phyloP scores from a whole-genome alignment of 2,329 filamentous ascomycete species.

The Fusarium verrucosum region DNA sequence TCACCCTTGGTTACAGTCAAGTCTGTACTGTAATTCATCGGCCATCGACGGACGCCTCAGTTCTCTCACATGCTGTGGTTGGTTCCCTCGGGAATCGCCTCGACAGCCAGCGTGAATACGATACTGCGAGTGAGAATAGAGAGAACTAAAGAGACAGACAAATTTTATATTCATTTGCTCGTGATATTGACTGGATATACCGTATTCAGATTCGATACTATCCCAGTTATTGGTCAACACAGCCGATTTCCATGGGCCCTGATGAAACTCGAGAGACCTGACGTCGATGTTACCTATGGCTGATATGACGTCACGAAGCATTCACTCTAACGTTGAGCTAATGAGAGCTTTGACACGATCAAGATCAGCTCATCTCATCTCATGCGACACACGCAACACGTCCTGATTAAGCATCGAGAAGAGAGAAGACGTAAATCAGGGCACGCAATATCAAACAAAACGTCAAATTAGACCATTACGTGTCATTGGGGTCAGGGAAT shows the following conservation, averaged over 20 bases:
- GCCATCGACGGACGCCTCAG: constrained; percentile 19
- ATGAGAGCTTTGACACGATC: constrained; percentile 31
- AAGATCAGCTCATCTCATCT: constrained; percentile 32
- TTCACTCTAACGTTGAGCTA: constrained; percentile 30
- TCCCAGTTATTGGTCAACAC: constrained; percentile 20
- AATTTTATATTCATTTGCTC: too few relatives aligned
- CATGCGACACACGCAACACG: constrained; percentile 14
- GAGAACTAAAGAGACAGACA: too few relatives aligned
- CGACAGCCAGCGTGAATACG: background rate
- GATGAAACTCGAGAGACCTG: constrained; percentile 10
- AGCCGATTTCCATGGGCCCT: constrained; percentile 24
- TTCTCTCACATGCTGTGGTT: constrained; percentile 23
- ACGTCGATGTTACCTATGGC: constrained; percentile 27
- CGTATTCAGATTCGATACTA: constrained; percentile 1
- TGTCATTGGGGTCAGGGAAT: constrained; percentile 19
- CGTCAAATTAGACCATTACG: constrained; percentile 31
- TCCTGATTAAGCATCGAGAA: constrained; percentile 11
- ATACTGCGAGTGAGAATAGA: background rate
- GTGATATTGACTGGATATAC: background rate
- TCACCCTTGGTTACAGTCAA: constrained; percentile 19
- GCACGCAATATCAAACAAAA: constrained; percentile 7
- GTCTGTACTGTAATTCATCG: background rate
- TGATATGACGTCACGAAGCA: constrained; percentile 43
- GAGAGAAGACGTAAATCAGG: constrained; percentile 22
- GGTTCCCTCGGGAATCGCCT: constrained; percentile 19